Conservation (phyloP, 2,329 filamentous ascomycete genomes). For the Hypoxylon sp. region DNA sequence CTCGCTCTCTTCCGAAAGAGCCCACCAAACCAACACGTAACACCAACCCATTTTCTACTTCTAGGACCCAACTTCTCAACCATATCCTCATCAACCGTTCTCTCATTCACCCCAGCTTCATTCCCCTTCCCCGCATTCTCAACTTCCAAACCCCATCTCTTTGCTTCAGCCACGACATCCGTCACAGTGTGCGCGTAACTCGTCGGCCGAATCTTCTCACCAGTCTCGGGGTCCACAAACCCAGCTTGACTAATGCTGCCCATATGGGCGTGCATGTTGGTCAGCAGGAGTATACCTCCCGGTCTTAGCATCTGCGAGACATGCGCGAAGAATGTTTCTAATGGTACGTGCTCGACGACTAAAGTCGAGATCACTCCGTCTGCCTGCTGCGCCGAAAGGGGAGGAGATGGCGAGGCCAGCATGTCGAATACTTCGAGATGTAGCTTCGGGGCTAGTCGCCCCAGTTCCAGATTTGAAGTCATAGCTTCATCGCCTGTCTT, state of each 20-base stretch:
- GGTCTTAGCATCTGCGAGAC: conserved; percentile 61
- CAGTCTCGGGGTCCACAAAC: conserved; percentile 68
- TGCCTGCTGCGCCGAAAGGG: conserved; percentile 49
- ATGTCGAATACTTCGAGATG: conserved; percentile 59
- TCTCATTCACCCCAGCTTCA: conserved; percentile 57
- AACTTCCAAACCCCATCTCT: conserved; percentile 61
- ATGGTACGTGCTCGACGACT: conserved; percentile 74
- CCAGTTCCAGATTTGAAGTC: background rate
- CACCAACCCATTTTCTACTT: conserved; percentile 75
- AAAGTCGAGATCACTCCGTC: conserved; percentile 72
- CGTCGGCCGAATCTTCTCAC: conserved; percentile 70
- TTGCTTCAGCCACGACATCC: conserved; percentile 67
- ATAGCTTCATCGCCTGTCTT: background rate
- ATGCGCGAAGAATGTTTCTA: conserved; percentile 65
- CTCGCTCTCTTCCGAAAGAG: conserved; percentile 58
- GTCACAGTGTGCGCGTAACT: conserved; percentile 70
- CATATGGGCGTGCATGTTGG: conserved; percentile 79
- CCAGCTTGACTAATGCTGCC: conserved; percentile 72
- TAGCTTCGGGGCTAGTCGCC: conserved; percentile 19
- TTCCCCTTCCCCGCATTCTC: conserved; percentile 54
- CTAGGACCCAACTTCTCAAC: conserved; percentile 72
- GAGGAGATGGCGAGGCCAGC: conserved; percentile 50
- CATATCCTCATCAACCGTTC: conserved; percentile 66
- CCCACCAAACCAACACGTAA: conserved; percentile 68
- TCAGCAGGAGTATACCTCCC: conserved; percentile 70